phyloP scores from a whole-genome alignment of 2,329 filamentous ascomycete genomes.

The Botrytis paeoniae region DNA sequence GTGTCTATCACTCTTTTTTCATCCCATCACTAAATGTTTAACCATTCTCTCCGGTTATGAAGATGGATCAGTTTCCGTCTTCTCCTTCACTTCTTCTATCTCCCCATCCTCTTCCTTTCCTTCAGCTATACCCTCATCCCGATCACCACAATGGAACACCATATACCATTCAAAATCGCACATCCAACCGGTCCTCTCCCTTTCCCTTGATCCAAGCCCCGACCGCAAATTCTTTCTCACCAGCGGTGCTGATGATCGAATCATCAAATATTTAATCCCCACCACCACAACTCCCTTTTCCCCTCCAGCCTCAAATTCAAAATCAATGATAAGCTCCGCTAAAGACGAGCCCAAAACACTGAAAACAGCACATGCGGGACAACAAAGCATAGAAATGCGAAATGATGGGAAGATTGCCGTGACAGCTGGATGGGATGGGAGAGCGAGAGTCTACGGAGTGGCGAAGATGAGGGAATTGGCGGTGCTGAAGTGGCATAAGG shows the following conservation, averaged over 20 bases:
- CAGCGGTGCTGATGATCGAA: constrained; percentile 74
- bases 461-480: constrained; percentile 84
- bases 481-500: constrained; percentile 90
- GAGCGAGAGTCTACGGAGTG: constrained; percentile 74
- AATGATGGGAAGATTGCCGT: constrained; percentile 80
- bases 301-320: neutral
- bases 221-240: constrained; percentile 64
- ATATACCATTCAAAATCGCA: constrained; percentile 65
- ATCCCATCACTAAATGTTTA: constrained; percentile 44
- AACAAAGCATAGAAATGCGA: constrained; percentile 75
- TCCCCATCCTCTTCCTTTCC: neutral
- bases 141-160: constrained; percentile 29
- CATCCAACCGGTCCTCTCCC: constrained; percentile 75
- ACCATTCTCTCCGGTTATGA: constrained; percentile 79
- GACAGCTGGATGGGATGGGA: constrained; percentile 89
- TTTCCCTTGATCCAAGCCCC: constrained; percentile 57
- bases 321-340: neutral
- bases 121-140: neutral
- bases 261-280: constrained; percentile 72
- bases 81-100: constrained; percentile 35
- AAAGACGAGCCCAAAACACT: constrained; percentile 48
- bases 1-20: constrained; percentile 65
- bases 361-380: constrained; percentile 85
- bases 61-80: constrained; percentile 71
- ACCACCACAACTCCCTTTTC: constrained; percentile 31